These are phyloP conservation scores for Salix viminalis DNA, from an alignment of 345 rosid species.

Conservation along the genomic window DNA sequence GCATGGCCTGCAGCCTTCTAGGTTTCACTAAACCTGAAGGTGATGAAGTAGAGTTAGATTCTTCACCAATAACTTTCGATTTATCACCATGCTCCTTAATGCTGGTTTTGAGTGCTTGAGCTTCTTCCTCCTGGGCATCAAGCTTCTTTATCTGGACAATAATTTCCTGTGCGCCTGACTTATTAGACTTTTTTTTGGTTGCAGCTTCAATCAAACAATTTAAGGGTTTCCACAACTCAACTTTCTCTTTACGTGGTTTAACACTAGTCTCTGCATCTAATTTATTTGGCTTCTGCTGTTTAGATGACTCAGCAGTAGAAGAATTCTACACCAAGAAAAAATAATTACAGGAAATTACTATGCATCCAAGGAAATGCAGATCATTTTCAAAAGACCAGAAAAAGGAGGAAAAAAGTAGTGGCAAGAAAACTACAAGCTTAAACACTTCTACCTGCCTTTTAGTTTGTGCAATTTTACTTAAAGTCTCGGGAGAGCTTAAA, in stretches of 20 bases:
- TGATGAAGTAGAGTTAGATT: slow-evolving; percentile 11
- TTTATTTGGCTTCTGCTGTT: slow-evolving; percentile 10
- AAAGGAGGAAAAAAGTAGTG: neutral
- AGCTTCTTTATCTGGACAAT: neutral
- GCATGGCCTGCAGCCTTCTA: slow-evolving; percentile 13
- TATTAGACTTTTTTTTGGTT: slow-evolving; percentile 16
- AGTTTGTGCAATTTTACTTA: slow-evolving; percentile 16
- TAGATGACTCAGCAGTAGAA: slow-evolving; percentile 23
- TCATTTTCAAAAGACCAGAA: neutral
- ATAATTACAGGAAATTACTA: neutral
- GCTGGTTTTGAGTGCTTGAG: slow-evolving; percentile 4
- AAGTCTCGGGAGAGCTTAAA: slow-evolving; percentile 18
- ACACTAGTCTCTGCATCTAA: slow-evolving; percentile 1
- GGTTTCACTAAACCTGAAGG: slow-evolving; percentile 24
- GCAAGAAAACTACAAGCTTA: neutral
- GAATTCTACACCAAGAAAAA: slow-evolving; percentile 12
- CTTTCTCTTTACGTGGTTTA: slow-evolving; percentile 18
- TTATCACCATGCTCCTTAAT: slow-evolving; percentile 19
- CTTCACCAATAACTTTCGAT: slow-evolving; percentile 17
- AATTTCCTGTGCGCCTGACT: slow-evolving; percentile 18
- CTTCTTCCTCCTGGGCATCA: slow-evolving; percentile 16
- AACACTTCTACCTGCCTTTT: slow-evolving; percentile 30
- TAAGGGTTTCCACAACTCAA: slow-evolving; percentile 31
- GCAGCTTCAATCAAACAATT: slow-evolving; percentile 26
- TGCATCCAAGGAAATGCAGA: neutral